phyloP scores from a whole-genome alignment of 495 filamentous ascomycete species.

The Cryomyces minteri region DNA sequence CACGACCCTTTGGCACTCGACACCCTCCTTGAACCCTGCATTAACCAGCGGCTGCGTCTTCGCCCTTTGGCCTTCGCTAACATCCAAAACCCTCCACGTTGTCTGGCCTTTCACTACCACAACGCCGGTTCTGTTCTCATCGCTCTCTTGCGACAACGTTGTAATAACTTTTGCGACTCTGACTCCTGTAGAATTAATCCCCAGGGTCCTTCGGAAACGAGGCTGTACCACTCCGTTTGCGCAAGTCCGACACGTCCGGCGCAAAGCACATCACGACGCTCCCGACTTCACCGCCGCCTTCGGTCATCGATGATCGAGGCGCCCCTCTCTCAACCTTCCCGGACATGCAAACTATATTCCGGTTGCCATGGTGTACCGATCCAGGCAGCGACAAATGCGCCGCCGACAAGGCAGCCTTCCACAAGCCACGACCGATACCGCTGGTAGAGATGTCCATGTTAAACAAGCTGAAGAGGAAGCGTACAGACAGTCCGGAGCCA shows the following conservation, averaged over 20 bases:
- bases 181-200: background rate
- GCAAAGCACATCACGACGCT: background rate
- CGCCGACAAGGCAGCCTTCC: slow-evolving; percentile 13
- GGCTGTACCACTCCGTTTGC: background rate
- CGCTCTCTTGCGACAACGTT: background rate
- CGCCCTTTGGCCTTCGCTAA: background rate
- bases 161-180: background rate
- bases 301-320: no score
- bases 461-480: slow-evolving; percentile 19
- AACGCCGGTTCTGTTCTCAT: background rate
- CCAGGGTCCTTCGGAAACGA: background rate
- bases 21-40: no score
- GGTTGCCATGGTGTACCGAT: slow-evolving; percentile 20
- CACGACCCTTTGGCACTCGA: background rate
- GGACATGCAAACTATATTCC: slow-evolving; percentile 23
- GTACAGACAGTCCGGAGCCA: slow-evolving; percentile 14
- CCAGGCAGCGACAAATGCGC: slow-evolving; percentile 12
- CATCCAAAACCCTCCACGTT: background rate
- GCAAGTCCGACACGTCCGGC: background rate
- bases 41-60: no score
- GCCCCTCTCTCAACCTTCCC: background rate
- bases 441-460: slow-evolving; percentile 18
- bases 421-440: slow-evolving; percentile 15
- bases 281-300: background rate
- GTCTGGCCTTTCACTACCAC: background rate